A percentile compares a stretch with the other conserved stretches of the same genome.
Conservation (phyloP, 148 eudicot species). For the Amaranthus cruentus region DNA sequence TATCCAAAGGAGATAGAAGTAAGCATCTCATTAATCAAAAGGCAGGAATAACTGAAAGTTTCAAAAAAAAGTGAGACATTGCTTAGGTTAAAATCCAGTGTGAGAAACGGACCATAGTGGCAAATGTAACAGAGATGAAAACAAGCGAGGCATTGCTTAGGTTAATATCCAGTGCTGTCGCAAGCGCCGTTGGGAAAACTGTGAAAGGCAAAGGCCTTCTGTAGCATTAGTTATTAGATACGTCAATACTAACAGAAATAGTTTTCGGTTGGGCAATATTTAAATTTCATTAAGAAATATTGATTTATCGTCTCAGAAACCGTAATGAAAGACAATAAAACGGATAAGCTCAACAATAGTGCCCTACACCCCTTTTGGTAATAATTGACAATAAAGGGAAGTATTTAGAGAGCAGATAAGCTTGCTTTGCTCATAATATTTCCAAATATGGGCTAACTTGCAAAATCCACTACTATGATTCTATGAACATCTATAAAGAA, state of each 20-base stretch:
- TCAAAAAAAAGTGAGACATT: background rate
- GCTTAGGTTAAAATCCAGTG: conserved; percentile 12
- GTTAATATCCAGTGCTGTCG: conserved; percentile 93
- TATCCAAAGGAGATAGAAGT: conserved; percentile 6
- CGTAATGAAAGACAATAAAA: background rate
- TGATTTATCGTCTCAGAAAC: conserved; percentile 2
- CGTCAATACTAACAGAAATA: conserved; percentile 42
- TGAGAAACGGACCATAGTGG: conserved; percentile 79
- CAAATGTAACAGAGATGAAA: conserved; percentile 96
- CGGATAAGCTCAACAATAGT: too few relatives aligned
- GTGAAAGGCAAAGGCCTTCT: conserved; percentile 84
- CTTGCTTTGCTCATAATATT: too few relatives aligned
- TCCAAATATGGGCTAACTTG: too few relatives aligned
- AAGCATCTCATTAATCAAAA: background rate
- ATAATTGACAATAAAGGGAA: too few relatives aligned
- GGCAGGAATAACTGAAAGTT: background rate
- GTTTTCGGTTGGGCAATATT: background rate
- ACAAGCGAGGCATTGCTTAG: conserved; percentile 98
- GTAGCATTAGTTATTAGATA: conserved; percentile 48
- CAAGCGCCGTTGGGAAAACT: conserved; percentile 95
- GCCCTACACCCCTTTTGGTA: too few relatives aligned
- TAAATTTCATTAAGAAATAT: background rate
- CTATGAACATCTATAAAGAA: too few relatives aligned
- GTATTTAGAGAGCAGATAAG: too few relatives aligned
- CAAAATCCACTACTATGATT: too few relatives aligned